Evolutionary conservation across 495 filamentous ascomycete species (phyloP).

Genomic region (Hypoxylon perforatum): DNA sequence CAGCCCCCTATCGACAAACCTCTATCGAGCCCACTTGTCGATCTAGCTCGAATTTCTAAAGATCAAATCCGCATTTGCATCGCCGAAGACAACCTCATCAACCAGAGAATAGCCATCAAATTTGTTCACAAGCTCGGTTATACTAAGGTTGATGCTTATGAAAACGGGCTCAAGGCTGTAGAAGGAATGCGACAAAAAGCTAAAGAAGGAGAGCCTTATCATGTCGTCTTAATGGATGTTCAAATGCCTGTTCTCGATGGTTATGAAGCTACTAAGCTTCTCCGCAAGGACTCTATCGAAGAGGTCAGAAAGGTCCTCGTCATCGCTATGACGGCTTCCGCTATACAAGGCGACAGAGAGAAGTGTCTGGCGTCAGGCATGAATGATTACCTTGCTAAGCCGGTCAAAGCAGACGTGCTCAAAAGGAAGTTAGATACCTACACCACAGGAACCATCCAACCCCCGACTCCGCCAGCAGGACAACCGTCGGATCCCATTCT

Average conservation of each 20-base stretch:
- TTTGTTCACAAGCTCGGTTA: constrained; percentile 88
- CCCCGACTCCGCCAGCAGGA: constrained; percentile 39
- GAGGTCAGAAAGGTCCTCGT: constrained; percentile 80
- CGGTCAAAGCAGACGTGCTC: constrained; percentile 78
- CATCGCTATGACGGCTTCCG: constrained; percentile 93
- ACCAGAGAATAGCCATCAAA: constrained; percentile 89
- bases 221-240: constrained; percentile 92
- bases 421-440: constrained; percentile 81
- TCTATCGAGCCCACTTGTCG: constrained; percentile 64
- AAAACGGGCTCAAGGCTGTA: constrained; percentile 85
- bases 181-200: constrained; percentile 82
- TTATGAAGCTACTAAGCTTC: constrained; percentile 87
- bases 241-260: constrained; percentile 95
- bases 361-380: constrained; percentile 92
- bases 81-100: constrained; percentile 92
- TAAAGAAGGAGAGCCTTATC: constrained; percentile 74
- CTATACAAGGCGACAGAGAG: constrained; percentile 90
- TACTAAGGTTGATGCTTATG: constrained; percentile 80
- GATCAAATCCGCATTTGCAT: constrained; percentile 86
- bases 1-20: constrained; percentile 51
- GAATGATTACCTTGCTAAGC: constrained; percentile 96
- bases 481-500: constrained; percentile 27
- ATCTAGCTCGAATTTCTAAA: constrained; percentile 74
- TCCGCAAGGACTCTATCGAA: constrained; percentile 78
- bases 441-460: constrained; percentile 44